Evolutionary conservation across 1,139 yeast species (phyloP), one percentile per base, ranked within the genome.

Genomic region (Saccharomyces hybrid): DNA sequence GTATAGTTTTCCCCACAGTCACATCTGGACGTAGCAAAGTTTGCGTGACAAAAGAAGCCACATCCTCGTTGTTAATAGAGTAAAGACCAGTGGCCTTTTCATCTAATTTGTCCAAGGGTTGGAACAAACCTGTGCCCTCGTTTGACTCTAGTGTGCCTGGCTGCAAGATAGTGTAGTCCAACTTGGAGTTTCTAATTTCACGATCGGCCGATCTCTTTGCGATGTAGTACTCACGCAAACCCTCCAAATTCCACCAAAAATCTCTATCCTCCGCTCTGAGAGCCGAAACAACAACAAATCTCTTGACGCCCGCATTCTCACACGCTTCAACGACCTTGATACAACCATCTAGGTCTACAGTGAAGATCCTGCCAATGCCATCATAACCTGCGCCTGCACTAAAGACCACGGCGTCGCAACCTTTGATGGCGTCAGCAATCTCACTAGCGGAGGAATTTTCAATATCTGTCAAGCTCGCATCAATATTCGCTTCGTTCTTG

Each of bases 361-460:
- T 73, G 52, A 81, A 71, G n/a, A 83, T 75, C 52, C 75, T 70
- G 27, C 72, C 76, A 4, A 71, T 60, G 8, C 78, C 75, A 55
- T 76, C 76, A 1, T 87, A 88, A 6, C 80, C 83, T 1, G 86
- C 81, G 6, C 88, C 88, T 1, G 85, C 88, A 50, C 80, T 73
- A 70, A 83, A 80, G 1, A 84, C 80, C 5, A 83, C 81, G 5
- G 82, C 83, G 63, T 81, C 83, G 49, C 73, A 76, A 2, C 82
- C 84, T 48, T 68, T 65, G 38, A 83, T 66, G 0, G 70, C 69
- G 1, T 65, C 57, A 0, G 75, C 67, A 26, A 83, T 64, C 1
- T 77, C 72, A 0, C 60, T 60, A 2, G 71, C 71, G 1, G 70
- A 61, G 2, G 75, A 68, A 12, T 68, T 70, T 47, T 75, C 75